Evolutionary conservation across 2,329 filamentous ascomycete genomes (phyloP).

Genomic region (Pestalotiopsis sp.): DNA sequence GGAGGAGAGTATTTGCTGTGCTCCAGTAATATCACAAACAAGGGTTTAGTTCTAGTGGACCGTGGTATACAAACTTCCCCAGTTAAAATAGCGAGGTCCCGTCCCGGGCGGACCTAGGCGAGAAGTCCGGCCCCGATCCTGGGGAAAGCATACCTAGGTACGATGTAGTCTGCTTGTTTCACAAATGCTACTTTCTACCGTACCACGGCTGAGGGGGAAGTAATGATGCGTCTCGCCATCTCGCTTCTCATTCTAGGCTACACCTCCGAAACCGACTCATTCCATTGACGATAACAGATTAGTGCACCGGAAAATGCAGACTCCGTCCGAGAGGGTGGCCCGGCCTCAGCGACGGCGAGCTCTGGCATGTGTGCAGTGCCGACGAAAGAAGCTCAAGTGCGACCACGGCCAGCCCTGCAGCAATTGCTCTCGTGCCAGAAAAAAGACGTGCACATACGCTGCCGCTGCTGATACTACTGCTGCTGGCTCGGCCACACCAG

Average conservation of each 20-base stretch:
- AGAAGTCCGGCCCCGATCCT: background rate
- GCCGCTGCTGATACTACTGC: background rate
- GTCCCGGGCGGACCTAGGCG: background rate
- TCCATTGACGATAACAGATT: background rate
- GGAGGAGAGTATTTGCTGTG: background rate
- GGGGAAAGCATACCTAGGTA: background rate
- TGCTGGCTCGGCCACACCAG: background rate
- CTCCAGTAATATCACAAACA: background rate
- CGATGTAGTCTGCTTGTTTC: too few species aligned
- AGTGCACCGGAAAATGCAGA: background rate
- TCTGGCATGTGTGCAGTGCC: background rate
- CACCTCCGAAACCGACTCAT: background rate
- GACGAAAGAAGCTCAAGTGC: conserved; percentile 3
- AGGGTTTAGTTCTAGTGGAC: background rate
- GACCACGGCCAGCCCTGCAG: conserved; percentile 8
- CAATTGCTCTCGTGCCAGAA: background rate
- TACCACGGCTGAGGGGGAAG: background rate
- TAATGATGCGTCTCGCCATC: background rate
- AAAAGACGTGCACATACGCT: conserved; percentile 3
- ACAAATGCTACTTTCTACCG: background rate
- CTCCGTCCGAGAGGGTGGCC: background rate
- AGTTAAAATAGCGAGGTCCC: background rate
- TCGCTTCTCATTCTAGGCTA: background rate
- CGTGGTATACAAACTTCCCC: background rate
- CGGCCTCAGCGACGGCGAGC: background rate